phyloP scores from a whole-genome alignment of 805 yeast species.

The Kazachstania taianensis region DNA sequence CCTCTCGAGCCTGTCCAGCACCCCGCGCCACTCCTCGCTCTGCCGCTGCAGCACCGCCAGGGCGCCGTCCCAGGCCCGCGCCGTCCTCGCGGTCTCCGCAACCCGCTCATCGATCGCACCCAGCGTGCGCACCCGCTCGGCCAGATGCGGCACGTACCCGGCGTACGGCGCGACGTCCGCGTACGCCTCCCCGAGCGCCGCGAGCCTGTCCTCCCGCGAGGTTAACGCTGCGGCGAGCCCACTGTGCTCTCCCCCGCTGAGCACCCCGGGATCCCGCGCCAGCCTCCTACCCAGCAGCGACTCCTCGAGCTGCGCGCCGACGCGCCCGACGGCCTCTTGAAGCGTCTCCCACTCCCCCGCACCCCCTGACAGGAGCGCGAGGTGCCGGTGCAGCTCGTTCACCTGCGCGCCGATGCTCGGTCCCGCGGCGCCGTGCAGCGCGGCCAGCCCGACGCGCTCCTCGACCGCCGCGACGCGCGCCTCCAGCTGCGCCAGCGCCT shows the following conservation, averaged over 20 bases:
- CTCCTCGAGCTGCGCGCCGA: conserved; percentile 23
- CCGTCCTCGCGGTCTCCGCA: not conserved
- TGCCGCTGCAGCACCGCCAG: not conserved
- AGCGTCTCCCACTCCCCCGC: no score
- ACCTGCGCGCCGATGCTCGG: conserved; percentile 16
- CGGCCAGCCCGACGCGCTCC: not conserved
- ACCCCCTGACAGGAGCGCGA: conserved; percentile 21
- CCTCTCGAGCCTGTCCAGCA: not conserved
- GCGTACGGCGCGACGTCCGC: not conserved
- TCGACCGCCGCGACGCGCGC: no score
- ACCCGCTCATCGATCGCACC: not conserved
- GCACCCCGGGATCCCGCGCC: conserved; percentile 3
- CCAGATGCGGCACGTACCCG: not conserved
- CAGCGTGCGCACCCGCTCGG: not conserved
- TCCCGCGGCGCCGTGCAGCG: conserved; percentile 4
- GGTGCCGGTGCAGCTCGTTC: conserved; percentile 24
- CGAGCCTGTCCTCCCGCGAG: not conserved
- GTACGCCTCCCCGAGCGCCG: not conserved
- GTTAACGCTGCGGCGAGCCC: no score
- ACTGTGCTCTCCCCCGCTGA: conserved; percentile 6
- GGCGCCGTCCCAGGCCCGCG: not conserved
- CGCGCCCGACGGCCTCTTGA: not conserved
- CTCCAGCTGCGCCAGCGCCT: no score
- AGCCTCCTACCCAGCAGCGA: conserved; percentile 12
- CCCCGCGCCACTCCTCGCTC: not conserved